phyloP scores from a whole-genome alignment of 768 basidiomycete genomes.

The Auriculariales sp. region DNA sequence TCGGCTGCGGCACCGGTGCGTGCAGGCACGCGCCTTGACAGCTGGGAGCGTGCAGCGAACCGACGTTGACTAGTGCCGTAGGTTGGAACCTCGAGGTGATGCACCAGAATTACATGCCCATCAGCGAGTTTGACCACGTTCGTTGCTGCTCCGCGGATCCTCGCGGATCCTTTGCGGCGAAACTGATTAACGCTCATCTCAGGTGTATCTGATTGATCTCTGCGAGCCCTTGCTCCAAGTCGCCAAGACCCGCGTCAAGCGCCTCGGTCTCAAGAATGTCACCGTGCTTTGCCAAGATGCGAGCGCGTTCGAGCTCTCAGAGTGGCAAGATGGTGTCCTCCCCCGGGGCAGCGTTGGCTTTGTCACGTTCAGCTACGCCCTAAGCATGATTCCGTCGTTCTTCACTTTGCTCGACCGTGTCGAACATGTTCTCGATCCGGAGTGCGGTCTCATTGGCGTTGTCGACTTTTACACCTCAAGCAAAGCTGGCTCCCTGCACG shows the following conservation, averaged over 20 bases:
- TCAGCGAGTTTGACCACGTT: constrained; percentile 36
- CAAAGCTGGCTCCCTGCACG: constrained; percentile 38
- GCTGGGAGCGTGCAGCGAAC: not conserved
- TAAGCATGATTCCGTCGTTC: constrained; percentile 42
- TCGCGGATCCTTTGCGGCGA: no score
- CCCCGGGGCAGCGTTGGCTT: constrained; percentile 37
- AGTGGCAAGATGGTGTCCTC: constrained; percentile 31
- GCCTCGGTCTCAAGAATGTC: constrained; percentile 60
- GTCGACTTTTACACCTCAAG: constrained; percentile 60
- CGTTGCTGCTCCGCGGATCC: no score
- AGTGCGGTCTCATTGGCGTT: constrained; percentile 47
- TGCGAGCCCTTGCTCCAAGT: constrained; percentile 59
- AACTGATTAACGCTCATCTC: no score
- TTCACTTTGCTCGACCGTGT: constrained; percentile 54
- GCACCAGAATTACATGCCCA: constrained; percentile 38
- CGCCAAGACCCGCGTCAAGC: constrained; percentile 50
- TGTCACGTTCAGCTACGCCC: constrained; percentile 28
- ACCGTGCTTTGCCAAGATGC: constrained; percentile 63
- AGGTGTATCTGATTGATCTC: constrained; percentile 53
- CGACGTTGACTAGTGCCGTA: constrained; percentile 3
- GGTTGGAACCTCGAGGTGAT: constrained; percentile 64
- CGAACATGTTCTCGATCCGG: constrained; percentile 45
- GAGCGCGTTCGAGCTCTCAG: constrained; percentile 45
- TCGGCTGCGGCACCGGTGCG: constrained; percentile 58
- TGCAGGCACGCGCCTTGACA: not conserved